A percentile compares a stretch with the other conserved stretches of the same genome.
Evolutionary conservation across 2,329 filamentous ascomycete species (phyloP).

Genomic region (Elsinoe necatrix): DNA sequence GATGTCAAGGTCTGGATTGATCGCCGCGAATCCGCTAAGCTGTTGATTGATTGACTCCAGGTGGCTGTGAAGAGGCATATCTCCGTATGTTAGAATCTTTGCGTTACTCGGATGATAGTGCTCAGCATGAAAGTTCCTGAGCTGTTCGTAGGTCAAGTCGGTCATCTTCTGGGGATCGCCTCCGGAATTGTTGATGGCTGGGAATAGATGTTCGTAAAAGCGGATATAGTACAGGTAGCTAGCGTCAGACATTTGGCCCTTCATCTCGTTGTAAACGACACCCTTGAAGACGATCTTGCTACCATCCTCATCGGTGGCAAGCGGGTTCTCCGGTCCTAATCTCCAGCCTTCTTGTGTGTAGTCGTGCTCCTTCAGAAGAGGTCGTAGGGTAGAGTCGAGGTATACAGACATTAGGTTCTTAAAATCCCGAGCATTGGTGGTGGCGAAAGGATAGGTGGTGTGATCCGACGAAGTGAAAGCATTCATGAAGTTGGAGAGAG

Average conservation of each 20-base stretch:
- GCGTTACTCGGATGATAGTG: conserved; percentile 98
- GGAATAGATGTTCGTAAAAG: conserved; percentile 91
- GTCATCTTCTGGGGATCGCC: conserved; percentile 96
- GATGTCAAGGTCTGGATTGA: conserved; percentile 60
- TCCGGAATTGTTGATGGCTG: conserved; percentile 90
- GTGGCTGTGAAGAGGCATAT: conserved; percentile 79
- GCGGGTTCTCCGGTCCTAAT: conserved; percentile 81
- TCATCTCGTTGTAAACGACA: conserved; percentile 99
- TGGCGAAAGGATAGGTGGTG: conserved; percentile 96
- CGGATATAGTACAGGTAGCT: conserved; percentile 93
- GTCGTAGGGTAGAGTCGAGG: conserved; percentile 85
- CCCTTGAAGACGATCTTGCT: conserved; percentile 85
- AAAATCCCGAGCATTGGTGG: conserved; percentile 90
- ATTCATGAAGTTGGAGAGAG: conserved; percentile 99
- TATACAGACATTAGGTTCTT: conserved; percentile 95
- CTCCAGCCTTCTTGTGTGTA: conserved; percentile 97
- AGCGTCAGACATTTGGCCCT: conserved; percentile 96
- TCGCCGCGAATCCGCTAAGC: conserved; percentile 64
- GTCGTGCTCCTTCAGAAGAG: conserved; percentile 79
- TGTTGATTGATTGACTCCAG: conserved; percentile 68
- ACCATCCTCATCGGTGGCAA: conserved; percentile 39
- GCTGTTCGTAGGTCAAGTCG: conserved; percentile 81
- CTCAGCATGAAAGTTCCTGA: conserved; percentile 78
- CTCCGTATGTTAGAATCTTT: conserved; percentile 90
- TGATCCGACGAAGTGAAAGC: conserved; percentile 95